Evolutionary conservation across 2,329 filamentous ascomycete genomes (phyloP).

Genomic region (Penicillium sp.): DNA sequence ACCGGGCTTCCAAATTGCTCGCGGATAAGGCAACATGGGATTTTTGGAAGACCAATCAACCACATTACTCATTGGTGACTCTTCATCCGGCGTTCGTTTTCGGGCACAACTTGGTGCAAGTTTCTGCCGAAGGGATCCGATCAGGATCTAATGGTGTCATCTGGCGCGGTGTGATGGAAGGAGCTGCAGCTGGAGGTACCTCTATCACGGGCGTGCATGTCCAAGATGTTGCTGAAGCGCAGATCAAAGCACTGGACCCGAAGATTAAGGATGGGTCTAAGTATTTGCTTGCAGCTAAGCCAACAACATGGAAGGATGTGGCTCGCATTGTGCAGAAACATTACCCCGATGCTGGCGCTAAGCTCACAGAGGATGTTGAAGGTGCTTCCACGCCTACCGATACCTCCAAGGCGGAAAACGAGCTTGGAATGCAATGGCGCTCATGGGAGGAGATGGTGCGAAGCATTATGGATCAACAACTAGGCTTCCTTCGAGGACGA

Average conservation of each 20-base stretch:
- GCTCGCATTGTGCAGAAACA: background rate
- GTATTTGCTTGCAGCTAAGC: background rate
- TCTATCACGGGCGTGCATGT: background rate
- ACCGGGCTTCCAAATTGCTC: background rate
- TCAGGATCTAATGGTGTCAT: background rate
- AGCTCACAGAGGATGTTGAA: background rate
- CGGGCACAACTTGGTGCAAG: background rate
- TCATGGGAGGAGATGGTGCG: background rate
- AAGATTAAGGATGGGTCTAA: background rate
- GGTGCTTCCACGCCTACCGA: background rate
- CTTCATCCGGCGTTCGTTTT: background rate
- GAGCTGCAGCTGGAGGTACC: background rate
- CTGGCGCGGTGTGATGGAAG: background rate
- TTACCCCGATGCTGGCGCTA: background rate
- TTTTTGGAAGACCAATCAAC: background rate
- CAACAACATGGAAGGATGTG: background rate
- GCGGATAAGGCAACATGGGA: background rate
- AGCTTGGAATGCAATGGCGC: background rate
- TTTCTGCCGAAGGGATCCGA: background rate
- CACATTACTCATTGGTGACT: background rate
- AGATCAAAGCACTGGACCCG: background rate
- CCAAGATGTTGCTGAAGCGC: background rate
- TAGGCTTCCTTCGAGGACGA: background rate
- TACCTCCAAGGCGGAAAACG: background rate
- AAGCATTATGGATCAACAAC: background rate